These are phyloP conservation scores for Hysterium pulicare DNA, from an alignment of 2,329 filamentous ascomycete genomes.

Conservation along the genomic window DNA sequence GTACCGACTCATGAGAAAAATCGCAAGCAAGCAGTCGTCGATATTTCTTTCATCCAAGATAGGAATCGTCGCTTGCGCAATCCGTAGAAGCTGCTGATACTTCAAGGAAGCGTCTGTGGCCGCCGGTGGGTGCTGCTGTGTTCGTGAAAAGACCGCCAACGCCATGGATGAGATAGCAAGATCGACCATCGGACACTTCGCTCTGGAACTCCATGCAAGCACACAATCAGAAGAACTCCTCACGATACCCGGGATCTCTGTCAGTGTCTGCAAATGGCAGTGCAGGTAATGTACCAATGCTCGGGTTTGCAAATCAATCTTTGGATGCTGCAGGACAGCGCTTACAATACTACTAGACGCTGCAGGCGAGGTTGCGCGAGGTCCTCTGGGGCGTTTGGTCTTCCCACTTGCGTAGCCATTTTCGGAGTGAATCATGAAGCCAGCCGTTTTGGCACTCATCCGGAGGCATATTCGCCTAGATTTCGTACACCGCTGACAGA, in stretches of 20 bases:
- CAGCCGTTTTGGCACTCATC: slow-evolving; percentile 4
- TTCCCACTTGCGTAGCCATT: slow-evolving; percentile 27
- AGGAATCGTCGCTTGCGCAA: background rate
- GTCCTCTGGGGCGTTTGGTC: slow-evolving; percentile 31
- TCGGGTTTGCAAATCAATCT: background rate
- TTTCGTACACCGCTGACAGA: slow-evolving; percentile 21
- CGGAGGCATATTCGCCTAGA: slow-evolving; percentile 17
- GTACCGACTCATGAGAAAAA: slow-evolving; percentile 21
- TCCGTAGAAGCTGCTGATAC: background rate
- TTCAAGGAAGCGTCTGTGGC: slow-evolving; percentile 17
- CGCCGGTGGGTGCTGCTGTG: slow-evolving; percentile 17
- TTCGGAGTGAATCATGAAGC: slow-evolving; percentile 19
- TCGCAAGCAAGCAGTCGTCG: slow-evolving; percentile 16
- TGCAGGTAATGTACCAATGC: background rate
- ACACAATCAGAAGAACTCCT: background rate
- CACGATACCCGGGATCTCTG: background rate
- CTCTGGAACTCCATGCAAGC: background rate
- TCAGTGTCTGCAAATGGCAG: background rate
- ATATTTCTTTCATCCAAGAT: slow-evolving; percentile 6
- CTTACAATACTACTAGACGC: too few species aligned
- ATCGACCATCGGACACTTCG: slow-evolving; percentile 16
- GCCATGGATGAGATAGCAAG: slow-evolving; percentile 27
- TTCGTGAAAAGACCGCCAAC: slow-evolving; percentile 24
- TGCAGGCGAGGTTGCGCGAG: too few species aligned
- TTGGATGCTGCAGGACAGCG: background rate